Conservation (phyloP, 23 red algal species). For the Gracilaria gracilis region DNA sequence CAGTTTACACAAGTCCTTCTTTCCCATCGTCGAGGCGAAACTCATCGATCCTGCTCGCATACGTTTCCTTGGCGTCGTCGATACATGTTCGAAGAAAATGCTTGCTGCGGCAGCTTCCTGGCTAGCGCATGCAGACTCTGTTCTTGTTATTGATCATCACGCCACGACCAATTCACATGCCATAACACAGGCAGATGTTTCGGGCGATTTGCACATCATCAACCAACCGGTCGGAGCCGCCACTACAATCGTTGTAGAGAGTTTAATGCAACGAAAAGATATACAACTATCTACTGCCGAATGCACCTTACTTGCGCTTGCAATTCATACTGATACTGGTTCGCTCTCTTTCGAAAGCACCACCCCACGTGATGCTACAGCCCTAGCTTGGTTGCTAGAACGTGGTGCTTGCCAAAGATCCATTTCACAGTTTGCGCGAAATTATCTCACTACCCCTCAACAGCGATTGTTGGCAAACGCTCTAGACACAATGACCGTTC, state of each 20-base stretch:
- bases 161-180: conserved; percentile 23
- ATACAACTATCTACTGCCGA: conserved; percentile 38
- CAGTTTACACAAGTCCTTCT: conserved; percentile 47
- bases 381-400: conserved; percentile 50
- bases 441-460: conserved; percentile 54
- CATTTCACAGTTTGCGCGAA: conserved; percentile 62
- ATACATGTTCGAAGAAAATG: conserved; percentile 44
- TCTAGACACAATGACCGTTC: conserved; percentile 43
- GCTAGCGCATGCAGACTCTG: conserved; percentile 20
- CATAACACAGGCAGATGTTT: conserved; percentile 37
- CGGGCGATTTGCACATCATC: conserved; percentile 29
- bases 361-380: conserved; percentile 61
- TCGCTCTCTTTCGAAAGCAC: conserved; percentile 62
- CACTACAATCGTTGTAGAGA: conserved; percentile 68
- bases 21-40: conserved; percentile 60
- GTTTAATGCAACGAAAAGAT: conserved; percentile 29
- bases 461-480: conserved; percentile 55
- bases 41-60: conserved; percentile 56
- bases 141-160: conserved; percentile 69
- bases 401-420: conserved; percentile 60
- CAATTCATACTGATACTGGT: conserved; percentile 73
- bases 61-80: conserved; percentile 65
- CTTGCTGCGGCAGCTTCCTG: conserved; percentile 38
- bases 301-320: conserved; percentile 64
- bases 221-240: conserved; percentile 55